These are phyloP conservation scores for Smithsoniella earleae DNA, from an alignment of 163 green algal genomes.

Conservation along the genomic window DNA sequence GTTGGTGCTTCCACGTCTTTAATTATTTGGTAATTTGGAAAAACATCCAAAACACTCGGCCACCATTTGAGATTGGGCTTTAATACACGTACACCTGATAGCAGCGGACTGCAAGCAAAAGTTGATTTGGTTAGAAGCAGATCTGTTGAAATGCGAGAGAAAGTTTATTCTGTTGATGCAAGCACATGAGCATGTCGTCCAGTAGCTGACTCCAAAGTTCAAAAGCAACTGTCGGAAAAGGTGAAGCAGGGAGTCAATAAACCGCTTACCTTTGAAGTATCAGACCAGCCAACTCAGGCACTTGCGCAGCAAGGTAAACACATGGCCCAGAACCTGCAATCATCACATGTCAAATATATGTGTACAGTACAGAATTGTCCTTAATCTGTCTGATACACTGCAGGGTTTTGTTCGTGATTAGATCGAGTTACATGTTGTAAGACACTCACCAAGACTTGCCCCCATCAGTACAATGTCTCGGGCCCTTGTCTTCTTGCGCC, in stretches of 20 bases:
- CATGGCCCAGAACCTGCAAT: constrained; percentile 31
- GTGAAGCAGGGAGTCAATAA: too few species aligned
- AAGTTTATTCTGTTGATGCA: not conserved
- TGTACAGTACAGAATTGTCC: too few species aligned
- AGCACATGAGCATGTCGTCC: too few species aligned
- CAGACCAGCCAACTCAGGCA: constrained; percentile 53
- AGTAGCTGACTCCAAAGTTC: too few species aligned
- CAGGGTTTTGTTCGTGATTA: too few species aligned
- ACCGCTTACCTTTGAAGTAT: constrained; percentile 61
- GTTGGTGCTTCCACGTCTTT: constrained; percentile 48
- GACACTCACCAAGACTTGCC: too few species aligned
- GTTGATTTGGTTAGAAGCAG: too few species aligned
- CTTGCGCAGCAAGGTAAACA: constrained; percentile 51
- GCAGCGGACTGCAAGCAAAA: constrained; percentile 42
- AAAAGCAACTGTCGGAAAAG: too few species aligned
- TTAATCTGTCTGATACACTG: too few species aligned
- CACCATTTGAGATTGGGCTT: constrained; percentile 60
- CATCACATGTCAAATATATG: too few species aligned
- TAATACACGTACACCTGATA: constrained; percentile 70
- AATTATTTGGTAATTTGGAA: constrained; percentile 64
- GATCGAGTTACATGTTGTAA: too few species aligned
- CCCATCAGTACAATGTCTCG: constrained; percentile 53
- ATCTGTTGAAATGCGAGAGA: not conserved
- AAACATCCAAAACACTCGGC: constrained; percentile 64
- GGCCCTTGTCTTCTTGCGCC: constrained; percentile 32